Evolutionary conservation across 192 early-diverging fungal genomes (phyloP).

Genomic region (Spizellomyces sp.): DNA sequence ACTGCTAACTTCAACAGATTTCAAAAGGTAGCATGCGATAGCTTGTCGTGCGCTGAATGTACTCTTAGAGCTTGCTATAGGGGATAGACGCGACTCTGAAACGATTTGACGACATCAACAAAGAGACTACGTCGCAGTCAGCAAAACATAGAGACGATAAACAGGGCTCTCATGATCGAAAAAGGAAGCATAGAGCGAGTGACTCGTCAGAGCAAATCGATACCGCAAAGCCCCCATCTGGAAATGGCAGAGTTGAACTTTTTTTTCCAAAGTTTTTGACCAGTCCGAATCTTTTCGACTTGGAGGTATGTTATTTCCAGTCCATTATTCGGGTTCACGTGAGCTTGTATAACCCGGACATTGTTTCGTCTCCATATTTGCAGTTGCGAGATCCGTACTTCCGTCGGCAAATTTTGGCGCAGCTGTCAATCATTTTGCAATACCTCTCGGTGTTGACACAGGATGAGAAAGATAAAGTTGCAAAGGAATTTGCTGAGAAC

Average conservation of each 20-base stretch:
- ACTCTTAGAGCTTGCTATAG: neutral
- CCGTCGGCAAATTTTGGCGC: conserved; percentile 83
- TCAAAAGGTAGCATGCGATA: conserved; percentile 38
- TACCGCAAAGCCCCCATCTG: neutral
- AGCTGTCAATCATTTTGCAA: conserved; percentile 84
- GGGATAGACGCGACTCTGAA: conserved; percentile 41
- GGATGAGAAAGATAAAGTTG: conserved; percentile 43
- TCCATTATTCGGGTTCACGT: no score
- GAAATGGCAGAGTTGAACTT: neutral
- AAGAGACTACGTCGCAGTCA: conserved; percentile 8
- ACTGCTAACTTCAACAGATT: conserved; percentile 39
- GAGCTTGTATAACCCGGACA: no score
- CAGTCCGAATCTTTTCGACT: conserved; percentile 66
- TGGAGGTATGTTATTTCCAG: conserved; percentile 59
- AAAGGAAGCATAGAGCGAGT: conserved; percentile 31
- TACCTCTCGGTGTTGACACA: conserved; percentile 64
- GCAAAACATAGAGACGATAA: conserved; percentile 6
- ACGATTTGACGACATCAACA: conserved; percentile 39
- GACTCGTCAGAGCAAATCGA: conserved; percentile 8
- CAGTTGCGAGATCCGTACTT: conserved; percentile 82
- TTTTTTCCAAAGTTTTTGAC: conserved; percentile 83
- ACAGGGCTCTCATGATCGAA: conserved; percentile 20
- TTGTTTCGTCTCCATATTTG: neutral
- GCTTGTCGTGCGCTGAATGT: no score
- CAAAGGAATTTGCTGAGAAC: conserved; percentile 31